These are phyloP conservation scores for Yamadazyma atmosphaerica DNA, from an alignment of 1,139 yeast genomes.

Conservation along the genomic window DNA sequence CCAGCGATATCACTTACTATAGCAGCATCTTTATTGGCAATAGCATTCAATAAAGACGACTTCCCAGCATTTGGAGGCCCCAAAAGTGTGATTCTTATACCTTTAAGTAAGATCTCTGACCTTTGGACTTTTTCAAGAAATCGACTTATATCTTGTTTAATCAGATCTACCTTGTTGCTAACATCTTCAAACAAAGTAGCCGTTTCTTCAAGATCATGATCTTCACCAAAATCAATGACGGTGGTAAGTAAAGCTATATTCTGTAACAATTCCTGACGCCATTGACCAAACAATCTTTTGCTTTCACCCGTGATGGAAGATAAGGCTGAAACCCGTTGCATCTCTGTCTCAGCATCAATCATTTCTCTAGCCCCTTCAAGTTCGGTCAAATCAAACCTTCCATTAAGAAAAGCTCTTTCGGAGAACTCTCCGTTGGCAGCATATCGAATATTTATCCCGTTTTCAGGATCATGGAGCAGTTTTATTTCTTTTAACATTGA, in stretches of 20 bases:
- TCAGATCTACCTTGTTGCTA: conserved; percentile 33
- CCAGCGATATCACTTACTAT: conserved; percentile 93
- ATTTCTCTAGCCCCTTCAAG: conserved; percentile 87
- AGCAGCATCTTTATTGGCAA: conserved; percentile 82
- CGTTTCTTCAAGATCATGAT: conserved; percentile 74
- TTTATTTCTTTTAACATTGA: conserved; percentile 69
- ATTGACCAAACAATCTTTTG: conserved; percentile 50
- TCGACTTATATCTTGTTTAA: conserved; percentile 45
- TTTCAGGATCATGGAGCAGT: conserved; percentile 42
- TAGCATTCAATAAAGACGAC: conserved; percentile 72
- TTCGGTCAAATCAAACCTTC: conserved; percentile 71
- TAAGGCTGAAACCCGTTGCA: conserved; percentile 76
- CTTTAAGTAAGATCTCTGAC: conserved; percentile 68
- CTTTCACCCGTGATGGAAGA: conserved; percentile 72
- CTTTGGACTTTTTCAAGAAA: conserved; percentile 55
- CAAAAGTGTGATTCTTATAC: conserved; percentile 69
- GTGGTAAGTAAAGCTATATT: conserved; percentile 81
- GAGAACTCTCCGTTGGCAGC: conserved; percentile 97
- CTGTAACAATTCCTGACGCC: conserved; percentile 70
- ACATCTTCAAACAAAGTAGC: conserved; percentile 52
- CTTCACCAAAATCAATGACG: conserved; percentile 94
- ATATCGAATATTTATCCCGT: conserved; percentile 56
- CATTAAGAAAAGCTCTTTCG: conserved; percentile 73
- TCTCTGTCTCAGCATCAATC: conserved; percentile 93
- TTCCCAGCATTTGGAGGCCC: conserved; percentile 99